phyloP scores from a whole-genome alignment of 2,329 filamentous ascomycete species.

The Nemania sp. region DNA sequence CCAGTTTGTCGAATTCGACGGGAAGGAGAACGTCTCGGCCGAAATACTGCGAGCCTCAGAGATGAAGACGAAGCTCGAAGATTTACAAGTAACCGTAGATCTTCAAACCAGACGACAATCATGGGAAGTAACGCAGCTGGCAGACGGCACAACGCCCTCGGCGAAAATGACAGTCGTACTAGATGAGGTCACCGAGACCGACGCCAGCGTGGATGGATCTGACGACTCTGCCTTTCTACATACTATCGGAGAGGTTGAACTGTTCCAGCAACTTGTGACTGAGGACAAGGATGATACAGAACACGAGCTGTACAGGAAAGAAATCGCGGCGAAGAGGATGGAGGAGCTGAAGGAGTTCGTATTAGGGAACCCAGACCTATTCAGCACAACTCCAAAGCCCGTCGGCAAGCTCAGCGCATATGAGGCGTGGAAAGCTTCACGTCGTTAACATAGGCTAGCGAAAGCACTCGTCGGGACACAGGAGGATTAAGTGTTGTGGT shows the following conservation, averaged over 20 bases:
- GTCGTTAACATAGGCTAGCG: neutral
- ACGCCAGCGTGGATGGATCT: neutral
- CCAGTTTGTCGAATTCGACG: conserved; percentile 39
- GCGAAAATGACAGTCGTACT: conserved; percentile 40
- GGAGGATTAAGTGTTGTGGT: neutral
- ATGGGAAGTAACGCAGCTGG: conserved; percentile 36
- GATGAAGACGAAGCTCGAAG: conserved; percentile 30
- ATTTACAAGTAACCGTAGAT: conserved; percentile 37
- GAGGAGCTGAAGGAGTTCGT: conserved; percentile 38
- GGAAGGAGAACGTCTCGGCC: conserved; percentile 31
- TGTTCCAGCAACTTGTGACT: conserved; percentile 37
- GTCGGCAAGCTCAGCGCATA: conserved; percentile 41
- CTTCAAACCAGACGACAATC: conserved; percentile 33
- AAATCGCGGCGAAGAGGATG: conserved; percentile 34
- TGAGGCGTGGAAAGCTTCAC: conserved; percentile 32
- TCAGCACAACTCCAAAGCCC: conserved; percentile 33
- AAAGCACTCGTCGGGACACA: neutral
- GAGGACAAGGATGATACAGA: conserved; percentile 30
- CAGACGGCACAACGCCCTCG: conserved; percentile 21
- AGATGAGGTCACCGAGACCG: conserved; percentile 38
- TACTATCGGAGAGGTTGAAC: conserved; percentile 39
- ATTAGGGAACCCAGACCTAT: conserved; percentile 31
- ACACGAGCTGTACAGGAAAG: conserved; percentile 35
- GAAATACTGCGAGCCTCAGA: conserved; percentile 36
- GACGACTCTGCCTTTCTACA: conserved; percentile 33